Evolutionary conservation across 116 monocot genomes (phyloP), one percentile per base, ranked within the genome.

Genomic region (Papilionanthe hybrid): DNA sequence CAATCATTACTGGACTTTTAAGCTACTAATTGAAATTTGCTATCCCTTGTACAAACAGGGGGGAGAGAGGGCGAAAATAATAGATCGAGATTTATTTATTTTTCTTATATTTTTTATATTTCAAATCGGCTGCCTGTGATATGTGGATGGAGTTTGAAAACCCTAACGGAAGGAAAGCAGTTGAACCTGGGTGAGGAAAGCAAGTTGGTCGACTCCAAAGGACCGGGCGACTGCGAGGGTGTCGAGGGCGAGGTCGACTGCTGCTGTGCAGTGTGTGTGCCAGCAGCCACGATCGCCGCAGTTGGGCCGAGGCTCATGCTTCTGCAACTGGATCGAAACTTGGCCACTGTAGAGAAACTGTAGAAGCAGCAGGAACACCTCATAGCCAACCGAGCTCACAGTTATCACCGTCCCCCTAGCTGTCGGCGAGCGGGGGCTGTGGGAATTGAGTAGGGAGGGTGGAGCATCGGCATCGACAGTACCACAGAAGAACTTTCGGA

Each of bases 291-390:
- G 80, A 78, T 94, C 94, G 57, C 81, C 82, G 80, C 97, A 96
- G 78, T 84, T 88, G 32, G 96, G 84, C 27, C 92, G 77, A 1
- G 90, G 82, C 86, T 92, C 96, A 82, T 91, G 92, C 90, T 96
- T 96, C 85, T 90, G 96, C 9, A 94, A 92, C 55, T 87, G 84
- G 19, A 97, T 72, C 9, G 97, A 94, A 25, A 89, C 92, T 81
- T 94, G 94, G 0, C 97, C 97, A 72, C 97, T 97, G 94, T 97
- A 97, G 32, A 97, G 85, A 79, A 97, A 97, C 94, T 97, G 97
- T 5, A 97, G 92, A 27, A 97, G 74, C 23, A 97, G 80, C 11
- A 78, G 28, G 57, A 83, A 83, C 6, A 85, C 88, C 83, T 88
- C 88, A 77, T 88, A 88, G 32, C 85, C 75, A 25, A 88, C 78